Percentiles rank a stretch among this genome's conserved stretches.
Evolutionary conservation across 2,329 filamentous ascomycete genomes (phyloP).

Genomic region (Beauveria varroae): DNA sequence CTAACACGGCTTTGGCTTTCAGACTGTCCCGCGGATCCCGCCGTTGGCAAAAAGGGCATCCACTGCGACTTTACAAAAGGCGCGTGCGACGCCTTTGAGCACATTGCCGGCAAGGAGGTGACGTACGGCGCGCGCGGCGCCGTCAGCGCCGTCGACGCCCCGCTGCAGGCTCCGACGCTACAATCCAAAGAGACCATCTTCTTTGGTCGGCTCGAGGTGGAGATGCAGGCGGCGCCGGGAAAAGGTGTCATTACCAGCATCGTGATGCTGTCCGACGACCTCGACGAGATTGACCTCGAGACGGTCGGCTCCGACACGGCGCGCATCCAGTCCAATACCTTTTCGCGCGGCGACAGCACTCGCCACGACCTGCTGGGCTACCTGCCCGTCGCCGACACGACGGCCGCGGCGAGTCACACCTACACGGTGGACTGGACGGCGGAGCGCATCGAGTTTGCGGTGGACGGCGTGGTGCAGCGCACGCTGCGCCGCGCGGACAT

Average conservation of each 20-base stretch:
- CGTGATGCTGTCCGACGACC: slow-evolving; percentile 66
- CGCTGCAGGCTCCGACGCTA: slow-evolving; percentile 54
- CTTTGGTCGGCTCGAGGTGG: slow-evolving; percentile 68
- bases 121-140: slow-evolving; percentile 23
- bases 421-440: slow-evolving; percentile 64
- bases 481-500: slow-evolving; percentile 54
- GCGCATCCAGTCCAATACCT: slow-evolving; percentile 81
- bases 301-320: slow-evolving; percentile 62
- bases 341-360: slow-evolving; percentile 62
- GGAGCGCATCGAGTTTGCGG: slow-evolving; percentile 54
- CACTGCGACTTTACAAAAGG: slow-evolving; percentile 59
- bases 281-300: slow-evolving; percentile 82
- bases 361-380: slow-evolving; percentile 56
- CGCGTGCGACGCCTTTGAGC: slow-evolving; percentile 36
- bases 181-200: slow-evolving; percentile 72
- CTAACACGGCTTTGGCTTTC: background rate
- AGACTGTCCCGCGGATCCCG: slow-evolving; percentile 56
- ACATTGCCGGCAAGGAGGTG: slow-evolving; percentile 19
- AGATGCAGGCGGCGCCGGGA: slow-evolving; percentile 63
- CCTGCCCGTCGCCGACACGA: slow-evolving; percentile 41
- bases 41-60: slow-evolving; percentile 53
- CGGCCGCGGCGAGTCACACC: slow-evolving; percentile 46
- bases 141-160: slow-evolving; percentile 49
- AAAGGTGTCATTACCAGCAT: slow-evolving; percentile 69
- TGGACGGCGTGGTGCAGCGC: slow-evolving; percentile 56